A percentile compares a stretch with the other conserved stretches of the same genome.
These are phyloP conservation scores for Stromatinia cepivora DNA, from an alignment of 2,329 filamentous ascomycete species.

Conservation along the genomic window DNA sequence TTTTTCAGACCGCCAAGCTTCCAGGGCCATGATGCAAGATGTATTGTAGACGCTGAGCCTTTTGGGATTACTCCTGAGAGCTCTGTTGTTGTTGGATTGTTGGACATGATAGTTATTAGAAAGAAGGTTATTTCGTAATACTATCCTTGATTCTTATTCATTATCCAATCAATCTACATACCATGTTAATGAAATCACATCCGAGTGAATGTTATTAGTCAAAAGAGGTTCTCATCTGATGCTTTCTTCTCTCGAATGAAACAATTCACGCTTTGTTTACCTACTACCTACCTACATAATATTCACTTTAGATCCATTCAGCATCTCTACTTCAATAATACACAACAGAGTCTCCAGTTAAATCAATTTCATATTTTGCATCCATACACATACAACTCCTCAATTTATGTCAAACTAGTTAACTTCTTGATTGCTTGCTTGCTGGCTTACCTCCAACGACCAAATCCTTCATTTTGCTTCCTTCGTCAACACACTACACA, in stretches of 20 bases:
- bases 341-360: not conserved
- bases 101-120: too few relatives aligned
- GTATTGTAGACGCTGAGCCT: conserved; percentile 26
- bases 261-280: too few relatives aligned
- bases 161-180: too few relatives aligned
- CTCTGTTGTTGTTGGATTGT: too few relatives aligned
- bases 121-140: too few relatives aligned
- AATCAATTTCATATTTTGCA: not conserved
- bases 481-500: not conserved
- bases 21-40: conserved; percentile 24
- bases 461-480: not conserved
- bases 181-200: too few relatives aligned
- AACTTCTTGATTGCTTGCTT: not conserved
- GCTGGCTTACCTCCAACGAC: not conserved
- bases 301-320: not conserved
- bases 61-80: conserved; percentile 7
- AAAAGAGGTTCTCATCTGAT: not conserved
- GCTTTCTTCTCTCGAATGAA: not conserved
- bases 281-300: too few relatives aligned
- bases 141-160: too few relatives aligned
- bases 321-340: too few relatives aligned
- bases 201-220: not conserved
- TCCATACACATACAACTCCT: not conserved
- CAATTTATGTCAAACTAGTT: not conserved
- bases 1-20: conserved; percentile 25